Percentiles rank a stretch among this genome's conserved stretches.
phyloP scores from a whole-genome alignment of 306 rosid species.

The Vicia villosa region DNA sequence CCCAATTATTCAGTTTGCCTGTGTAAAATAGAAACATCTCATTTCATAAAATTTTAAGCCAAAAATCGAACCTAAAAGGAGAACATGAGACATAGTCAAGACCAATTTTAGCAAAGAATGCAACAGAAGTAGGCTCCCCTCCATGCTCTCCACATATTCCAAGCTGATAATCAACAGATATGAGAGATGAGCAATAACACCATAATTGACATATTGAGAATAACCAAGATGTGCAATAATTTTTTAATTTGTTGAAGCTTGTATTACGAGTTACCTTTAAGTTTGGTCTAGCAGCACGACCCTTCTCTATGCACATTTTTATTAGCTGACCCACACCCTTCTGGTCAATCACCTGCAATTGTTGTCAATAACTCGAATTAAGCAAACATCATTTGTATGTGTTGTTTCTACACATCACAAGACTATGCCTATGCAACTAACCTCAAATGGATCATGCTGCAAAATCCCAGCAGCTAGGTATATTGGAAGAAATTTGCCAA shows the following conservation, averaged over 20 bases:
- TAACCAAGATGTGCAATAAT: not conserved
- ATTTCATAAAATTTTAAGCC: not conserved
- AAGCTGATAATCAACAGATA: constrained; percentile 52
- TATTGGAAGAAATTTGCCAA: constrained; percentile 83
- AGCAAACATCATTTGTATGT: constrained; percentile 9
- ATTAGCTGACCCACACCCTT: constrained; percentile 93
- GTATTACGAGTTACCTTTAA: constrained; percentile 54
- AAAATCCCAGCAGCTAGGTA: constrained; percentile 74
- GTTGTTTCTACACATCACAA: not conserved
- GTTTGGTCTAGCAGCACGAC: constrained; percentile 82
- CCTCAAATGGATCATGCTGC: constrained; percentile 94
- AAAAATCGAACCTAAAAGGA: constrained; percentile 72
- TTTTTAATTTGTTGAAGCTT: not conserved
- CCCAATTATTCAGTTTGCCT: constrained; percentile 25
- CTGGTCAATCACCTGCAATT: constrained; percentile 86
- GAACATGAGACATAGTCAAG: constrained; percentile 98
- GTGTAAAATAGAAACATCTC: constrained; percentile 2
- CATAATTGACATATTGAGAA: not conserved
- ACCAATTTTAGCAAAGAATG: constrained; percentile 89
- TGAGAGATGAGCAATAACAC: not conserved
- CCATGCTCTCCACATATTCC: constrained; percentile 99
- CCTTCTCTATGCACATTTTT: constrained; percentile 80
- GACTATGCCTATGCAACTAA: constrained; percentile 30
- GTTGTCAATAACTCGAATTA: constrained; percentile 22
- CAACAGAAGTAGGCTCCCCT: constrained; percentile 95